Conservation (phyloP, 2,329 filamentous ascomycete genomes). For the Colletotrichum sp. region DNA sequence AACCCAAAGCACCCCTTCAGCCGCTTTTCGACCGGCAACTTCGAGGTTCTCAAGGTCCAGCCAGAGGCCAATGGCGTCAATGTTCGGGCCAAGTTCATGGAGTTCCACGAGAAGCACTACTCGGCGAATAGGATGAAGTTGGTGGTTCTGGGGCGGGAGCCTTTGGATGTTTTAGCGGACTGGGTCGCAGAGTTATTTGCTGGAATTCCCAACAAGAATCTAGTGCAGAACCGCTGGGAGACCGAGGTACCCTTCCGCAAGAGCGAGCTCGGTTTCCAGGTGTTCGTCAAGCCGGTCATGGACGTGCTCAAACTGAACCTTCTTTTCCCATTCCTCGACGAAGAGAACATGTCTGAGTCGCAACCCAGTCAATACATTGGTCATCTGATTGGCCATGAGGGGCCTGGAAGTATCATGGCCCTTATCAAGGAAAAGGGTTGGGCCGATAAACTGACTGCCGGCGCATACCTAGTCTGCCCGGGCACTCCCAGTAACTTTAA, state of each 20-base stretch:
- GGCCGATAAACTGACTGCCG: too few relatives aligned
- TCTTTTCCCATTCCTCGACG: constrained; percentile 84
- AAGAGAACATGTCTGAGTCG: constrained; percentile 78
- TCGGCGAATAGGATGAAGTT: constrained; percentile 95
- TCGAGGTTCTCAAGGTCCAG: constrained; percentile 82
- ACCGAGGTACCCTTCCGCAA: constrained; percentile 54
- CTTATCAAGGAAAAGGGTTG: constrained; percentile 89
- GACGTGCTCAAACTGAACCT: constrained; percentile 81
- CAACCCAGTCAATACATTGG: constrained; percentile 87
- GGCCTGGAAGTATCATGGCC: constrained; percentile 88
- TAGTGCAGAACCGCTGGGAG: constrained; percentile 65
- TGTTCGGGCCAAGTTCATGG: constrained; percentile 88
- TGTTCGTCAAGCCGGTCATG: constrained; percentile 92
- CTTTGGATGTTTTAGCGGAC: constrained; percentile 78
- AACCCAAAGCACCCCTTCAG: constrained; percentile 88
- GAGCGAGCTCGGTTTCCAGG: constrained; percentile 66
- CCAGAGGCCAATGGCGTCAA: constrained; percentile 82
- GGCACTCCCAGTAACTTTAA: constrained; percentile 80
- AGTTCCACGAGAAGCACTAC: constrained; percentile 88
- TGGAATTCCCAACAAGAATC: constrained; percentile 79
- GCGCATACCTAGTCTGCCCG: constrained; percentile 79
- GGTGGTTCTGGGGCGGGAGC: constrained; percentile 82
- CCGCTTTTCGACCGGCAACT: constrained; percentile 90
- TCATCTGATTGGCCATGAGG: constrained; percentile 91
- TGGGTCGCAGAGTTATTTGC: constrained; percentile 89